Base-by-base conservation (phyloP, 1,139 yeast genomes). In the Yarrowia galli region DNA sequence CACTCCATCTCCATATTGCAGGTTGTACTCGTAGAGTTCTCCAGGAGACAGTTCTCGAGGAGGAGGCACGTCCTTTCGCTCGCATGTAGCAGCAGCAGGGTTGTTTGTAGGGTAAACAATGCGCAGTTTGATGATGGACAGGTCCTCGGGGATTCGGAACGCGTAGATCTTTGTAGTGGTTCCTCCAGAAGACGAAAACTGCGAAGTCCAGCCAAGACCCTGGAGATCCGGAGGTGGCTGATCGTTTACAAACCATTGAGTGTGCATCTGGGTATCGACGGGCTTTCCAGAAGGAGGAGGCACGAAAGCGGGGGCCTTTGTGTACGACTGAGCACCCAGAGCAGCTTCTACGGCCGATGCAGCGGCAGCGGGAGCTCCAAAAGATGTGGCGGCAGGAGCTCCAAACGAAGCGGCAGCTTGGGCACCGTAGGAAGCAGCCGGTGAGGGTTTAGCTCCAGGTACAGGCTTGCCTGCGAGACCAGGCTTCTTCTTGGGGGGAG, bases 121-220 rank as follows among this genome's bases (percentile, higher is more conserved):
- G 45, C 77, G 77, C 70, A 87, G 80, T 67, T 80, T 78, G 12
- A 82, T 74, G 6, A 84, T 81, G 0, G 87, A 78, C 70, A 88
- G 78, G 72, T 88, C 91, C n/a, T 76, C 76, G 1, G 74, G 68
- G 67, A 85, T 76, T 43, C 89, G 78, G 53, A 84, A 68, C 1
- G 78, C 75, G 15, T 78, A 78, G 66, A 15, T 71, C 68, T 45
- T 71, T 67, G 22, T 51, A 51, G 32, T 67, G 53, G 25, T 75
- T 73, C 9, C 72, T 51, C 32, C 65, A 58, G 28, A 69, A 16
- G 18, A 69, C 45, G 46, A 73, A 49, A 65, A 69, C 67, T 43
- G 72, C 69, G 67, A 71, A 67, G 67, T 74, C 71, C 64, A 70
- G 46, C 65, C 65, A 8, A 45, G 67, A 15, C 72, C 72, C 49